A percentile compares a stretch with the other conserved stretches of the same genome.
Evolutionary conservation across 1,139 yeast genomes (phyloP).

Genomic region (Scheffersomyces quercinus): DNA sequence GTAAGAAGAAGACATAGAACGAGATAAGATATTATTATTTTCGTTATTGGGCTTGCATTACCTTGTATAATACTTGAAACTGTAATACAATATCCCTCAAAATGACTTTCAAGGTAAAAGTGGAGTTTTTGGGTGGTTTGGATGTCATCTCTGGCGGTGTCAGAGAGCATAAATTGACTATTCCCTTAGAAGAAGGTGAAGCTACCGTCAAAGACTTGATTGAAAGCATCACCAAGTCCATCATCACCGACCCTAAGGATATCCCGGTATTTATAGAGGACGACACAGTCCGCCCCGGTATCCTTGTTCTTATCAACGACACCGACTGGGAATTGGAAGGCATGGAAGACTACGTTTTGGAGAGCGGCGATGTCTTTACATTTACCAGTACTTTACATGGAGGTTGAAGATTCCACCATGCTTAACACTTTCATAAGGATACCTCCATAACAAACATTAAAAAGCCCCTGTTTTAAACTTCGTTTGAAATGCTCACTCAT

Average conservation of each 20-base stretch:
- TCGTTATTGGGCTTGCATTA: no score
- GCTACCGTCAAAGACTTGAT: constrained; percentile 61
- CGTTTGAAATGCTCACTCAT: no score
- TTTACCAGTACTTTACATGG: constrained; percentile 96
- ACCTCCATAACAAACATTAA: no score
- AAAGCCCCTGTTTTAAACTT: no score
- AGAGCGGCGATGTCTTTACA: constrained; percentile 74
- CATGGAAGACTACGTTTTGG: constrained; percentile 74
- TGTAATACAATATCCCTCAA: not conserved
- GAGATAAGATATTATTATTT: no score
- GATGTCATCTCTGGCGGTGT: constrained; percentile 62
- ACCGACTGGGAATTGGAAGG: constrained; percentile 98
- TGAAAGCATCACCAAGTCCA: constrained; percentile 49
- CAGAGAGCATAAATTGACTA: constrained; percentile 46
- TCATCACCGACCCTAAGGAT: constrained; percentile 64
- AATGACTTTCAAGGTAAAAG: constrained; percentile 16
- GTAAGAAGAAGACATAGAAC: no score
- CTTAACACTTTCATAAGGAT: no score
- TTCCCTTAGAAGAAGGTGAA: constrained; percentile 43
- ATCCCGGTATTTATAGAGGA: constrained; percentile 79
- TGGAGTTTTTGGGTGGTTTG: constrained; percentile 57
- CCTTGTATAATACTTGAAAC: no score
- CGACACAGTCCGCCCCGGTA: constrained; percentile 84
- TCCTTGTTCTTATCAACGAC: constrained; percentile 86
- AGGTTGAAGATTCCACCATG: constrained; percentile 47